Evolutionary conservation across 2,329 filamentous ascomycete species (phyloP).

Genomic region (Aspergillus luchuensis): DNA sequence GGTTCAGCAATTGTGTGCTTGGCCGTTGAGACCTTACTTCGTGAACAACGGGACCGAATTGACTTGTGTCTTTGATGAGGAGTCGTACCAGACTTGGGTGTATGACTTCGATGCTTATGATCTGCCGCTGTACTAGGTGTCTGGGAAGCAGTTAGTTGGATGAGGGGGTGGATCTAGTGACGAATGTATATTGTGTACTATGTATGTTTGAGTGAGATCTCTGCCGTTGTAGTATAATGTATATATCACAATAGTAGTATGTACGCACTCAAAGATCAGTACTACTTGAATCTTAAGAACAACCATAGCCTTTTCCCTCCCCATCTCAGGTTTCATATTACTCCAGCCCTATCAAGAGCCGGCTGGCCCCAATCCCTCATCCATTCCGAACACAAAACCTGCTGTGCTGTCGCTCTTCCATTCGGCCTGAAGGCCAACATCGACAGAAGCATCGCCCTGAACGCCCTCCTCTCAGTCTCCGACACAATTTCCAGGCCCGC

Average conservation of each 20-base stretch:
- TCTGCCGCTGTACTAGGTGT: not conserved
- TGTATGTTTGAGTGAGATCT: too few species aligned
- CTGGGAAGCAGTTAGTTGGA: not conserved
- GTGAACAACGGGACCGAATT: slow-evolving; percentile 23
- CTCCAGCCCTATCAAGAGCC: slow-evolving; percentile 6
- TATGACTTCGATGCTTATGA: not conserved
- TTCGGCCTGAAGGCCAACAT: slow-evolving; percentile 28
- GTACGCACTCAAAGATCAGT: too few species aligned
- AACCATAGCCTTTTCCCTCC: too few species aligned
- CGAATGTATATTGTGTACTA: not conserved
- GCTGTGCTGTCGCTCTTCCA: slow-evolving; percentile 24
- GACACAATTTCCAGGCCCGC: slow-evolving; percentile 17
- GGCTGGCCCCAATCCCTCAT: slow-evolving; percentile 27
- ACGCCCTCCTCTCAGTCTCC: slow-evolving; percentile 25
- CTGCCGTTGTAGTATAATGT: too few species aligned
- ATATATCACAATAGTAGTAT: too few species aligned
- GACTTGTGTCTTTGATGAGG: slow-evolving; percentile 15
- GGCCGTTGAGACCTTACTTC: slow-evolving; percentile 35
- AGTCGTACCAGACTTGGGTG: not conserved
- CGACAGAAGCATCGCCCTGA: slow-evolving; percentile 25
- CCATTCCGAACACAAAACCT: slow-evolving; percentile 29
- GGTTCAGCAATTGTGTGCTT: slow-evolving; percentile 38
- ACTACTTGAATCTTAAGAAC: too few species aligned
- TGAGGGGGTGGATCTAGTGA: not conserved
- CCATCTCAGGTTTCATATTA: too few species aligned